Evolutionary conservation across 768 basidiomycete genomes (phyloP).

Genomic region (Dictyophora rubrovolvata): DNA sequence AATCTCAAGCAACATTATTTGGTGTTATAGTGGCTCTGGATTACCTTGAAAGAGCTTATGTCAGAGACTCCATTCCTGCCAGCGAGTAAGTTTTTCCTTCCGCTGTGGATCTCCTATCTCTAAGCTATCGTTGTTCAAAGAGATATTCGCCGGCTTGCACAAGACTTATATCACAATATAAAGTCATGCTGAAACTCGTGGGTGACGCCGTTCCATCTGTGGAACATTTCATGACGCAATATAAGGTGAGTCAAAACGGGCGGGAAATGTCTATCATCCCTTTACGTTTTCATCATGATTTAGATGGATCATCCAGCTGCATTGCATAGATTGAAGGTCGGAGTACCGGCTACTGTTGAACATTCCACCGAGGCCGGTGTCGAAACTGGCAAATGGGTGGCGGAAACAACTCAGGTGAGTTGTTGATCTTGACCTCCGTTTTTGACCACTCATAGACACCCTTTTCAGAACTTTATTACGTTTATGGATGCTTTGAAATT

Average conservation of each 20-base stretch:
- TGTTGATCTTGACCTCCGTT: neutral
- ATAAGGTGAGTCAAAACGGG: slow-evolving; percentile 43
- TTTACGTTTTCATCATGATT: neutral
- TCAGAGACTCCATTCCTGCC: slow-evolving; percentile 83
- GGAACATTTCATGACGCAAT: slow-evolving; percentile 86
- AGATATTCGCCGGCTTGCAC: slow-evolving; percentile 98
- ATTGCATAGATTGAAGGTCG: slow-evolving; percentile 78
- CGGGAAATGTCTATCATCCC: neutral
- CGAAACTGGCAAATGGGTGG: slow-evolving; percentile 94
- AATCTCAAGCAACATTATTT: slow-evolving; percentile 80
- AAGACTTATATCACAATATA: slow-evolving; percentile 89
- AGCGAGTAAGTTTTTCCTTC: slow-evolving; percentile 55
- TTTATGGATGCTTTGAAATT: slow-evolving; percentile 97
- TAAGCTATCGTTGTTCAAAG: slow-evolving; percentile 20
- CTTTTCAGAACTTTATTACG: slow-evolving; percentile 84
- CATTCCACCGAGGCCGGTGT: slow-evolving; percentile 88
- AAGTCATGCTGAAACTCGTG: slow-evolving; percentile 94
- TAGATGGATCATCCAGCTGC: slow-evolving; percentile 94
- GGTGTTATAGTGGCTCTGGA: slow-evolving; percentile 87
- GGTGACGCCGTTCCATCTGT: slow-evolving; percentile 77
- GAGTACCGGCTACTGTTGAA: slow-evolving; percentile 94
- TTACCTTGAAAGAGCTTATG: slow-evolving; percentile 91
- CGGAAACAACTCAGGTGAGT: slow-evolving; percentile 88
- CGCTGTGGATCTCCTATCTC: neutral
- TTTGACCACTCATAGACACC: slow-evolving; percentile 8